Evolutionary conservation across 2,329 filamentous ascomycete species (phyloP), one percentile per base, ranked within the genome.

Genomic region (Ceratocystis variospora): DNA sequence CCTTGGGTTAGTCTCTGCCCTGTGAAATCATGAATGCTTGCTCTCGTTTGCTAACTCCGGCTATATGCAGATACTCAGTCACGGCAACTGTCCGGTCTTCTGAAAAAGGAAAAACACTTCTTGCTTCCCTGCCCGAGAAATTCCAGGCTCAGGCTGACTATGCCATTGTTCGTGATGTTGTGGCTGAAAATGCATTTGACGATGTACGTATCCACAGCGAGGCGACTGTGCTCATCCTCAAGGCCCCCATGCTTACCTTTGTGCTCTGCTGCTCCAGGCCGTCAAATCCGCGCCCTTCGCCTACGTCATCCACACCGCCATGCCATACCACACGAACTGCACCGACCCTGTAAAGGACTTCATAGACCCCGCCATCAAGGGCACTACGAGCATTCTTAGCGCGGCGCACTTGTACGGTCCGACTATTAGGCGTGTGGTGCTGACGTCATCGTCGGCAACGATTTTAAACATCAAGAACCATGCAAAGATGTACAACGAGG

Each of bases 281-380:
- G 33, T 68, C 41, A 48, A 59, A 55, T 68, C 67, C 25, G 50
- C 75, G 0, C 82, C 84, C 0, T 88, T 93, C 69, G 86, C 89
- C 71, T 85, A 82, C 59, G 87, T 93, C 62, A 79, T 90, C 63
- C 87, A 90, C 73, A 89, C 87, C 5, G 87, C 88, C 1, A 86
- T 83, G 0, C 88, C 89, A 0, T 92, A 89, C 77, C 86, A 88
- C 71, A 82, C 85, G 73, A 84, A 85, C 62, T 80, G 86, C 61
- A 80, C 82, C 2, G 77, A 79, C 66, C 75, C 75, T 4, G 72
- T 75, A 8, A 74, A 72, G 19, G 79, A 81, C 55, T 76, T 85
- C 28, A 75, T 85, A 8, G 77, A 83, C 61, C 83, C 82, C 0
- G 82, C 82, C 5, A 77, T 85, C 59, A 77, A 79, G 17, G 81